phyloP scores from a whole-genome alignment of 805 yeast genomes.

The Saccharomycopsis sp. region DNA sequence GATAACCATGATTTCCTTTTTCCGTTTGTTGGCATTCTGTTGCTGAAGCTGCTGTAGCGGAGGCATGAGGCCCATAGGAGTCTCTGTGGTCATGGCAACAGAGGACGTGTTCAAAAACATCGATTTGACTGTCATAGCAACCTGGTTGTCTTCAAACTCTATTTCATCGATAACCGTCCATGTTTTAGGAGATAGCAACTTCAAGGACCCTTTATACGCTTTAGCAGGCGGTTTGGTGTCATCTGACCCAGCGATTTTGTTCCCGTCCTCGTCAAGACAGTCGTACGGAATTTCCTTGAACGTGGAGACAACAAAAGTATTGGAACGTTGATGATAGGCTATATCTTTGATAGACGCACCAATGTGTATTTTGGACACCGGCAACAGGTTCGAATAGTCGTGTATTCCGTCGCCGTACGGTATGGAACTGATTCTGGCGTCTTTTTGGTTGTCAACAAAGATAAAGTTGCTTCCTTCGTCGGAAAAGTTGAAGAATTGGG shows the following conservation, averaged over 20 bases:
- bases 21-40: slow-evolving; percentile 26
- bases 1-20: slow-evolving; percentile 63
- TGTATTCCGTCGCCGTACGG: slow-evolving; percentile 22
- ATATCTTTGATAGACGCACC: slow-evolving; percentile 61
- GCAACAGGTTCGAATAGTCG: slow-evolving; percentile 50
- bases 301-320: slow-evolving; percentile 58
- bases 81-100: background rate
- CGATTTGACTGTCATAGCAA: slow-evolving; percentile 50
- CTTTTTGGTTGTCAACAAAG: slow-evolving; percentile 61
- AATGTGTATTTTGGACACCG: slow-evolving; percentile 44
- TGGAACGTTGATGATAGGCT: slow-evolving; percentile 60
- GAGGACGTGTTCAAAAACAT: slow-evolving; percentile 44
- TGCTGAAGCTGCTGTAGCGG: slow-evolving; percentile 31
- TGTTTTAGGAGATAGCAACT: slow-evolving; percentile 62
- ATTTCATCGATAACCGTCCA: slow-evolving; percentile 73
- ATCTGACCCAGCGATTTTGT: slow-evolving; percentile 49
- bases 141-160: slow-evolving; percentile 61
- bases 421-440: slow-evolving; percentile 49
- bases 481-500: slow-evolving; percentile 21
- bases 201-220: slow-evolving; percentile 53
- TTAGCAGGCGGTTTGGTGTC: slow-evolving; percentile 47
- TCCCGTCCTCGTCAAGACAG: slow-evolving; percentile 70
- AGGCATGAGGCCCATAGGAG: slow-evolving; percentile 24
- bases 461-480: slow-evolving; percentile 40
- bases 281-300: slow-evolving; percentile 50